Conservation (phyloP, 2,329 filamentous ascomycete genomes). For the Stachybotrys echinatus region DNA sequence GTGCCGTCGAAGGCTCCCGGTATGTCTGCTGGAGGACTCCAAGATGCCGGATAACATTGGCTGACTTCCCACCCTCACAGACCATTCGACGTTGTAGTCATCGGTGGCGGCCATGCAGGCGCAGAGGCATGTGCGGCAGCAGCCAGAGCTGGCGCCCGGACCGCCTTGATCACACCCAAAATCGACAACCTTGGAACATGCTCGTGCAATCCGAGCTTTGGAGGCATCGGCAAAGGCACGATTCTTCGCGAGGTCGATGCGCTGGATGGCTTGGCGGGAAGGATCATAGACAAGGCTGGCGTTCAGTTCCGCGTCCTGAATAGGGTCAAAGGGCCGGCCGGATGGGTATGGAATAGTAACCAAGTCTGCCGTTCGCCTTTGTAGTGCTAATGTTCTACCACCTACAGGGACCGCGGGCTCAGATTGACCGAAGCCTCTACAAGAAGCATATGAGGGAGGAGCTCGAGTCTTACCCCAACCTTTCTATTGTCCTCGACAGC, state of each 20-base stretch:
- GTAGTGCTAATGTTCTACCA: constrained; percentile 1
- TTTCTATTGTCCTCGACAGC: constrained; percentile 78
- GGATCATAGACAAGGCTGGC: constrained; percentile 88
- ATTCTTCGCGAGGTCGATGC: constrained; percentile 95
- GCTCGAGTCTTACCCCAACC: constrained; percentile 68
- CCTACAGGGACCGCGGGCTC: constrained; percentile 72
- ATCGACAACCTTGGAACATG: constrained; percentile 87
- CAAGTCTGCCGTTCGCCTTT: not conserved
- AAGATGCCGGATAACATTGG: not conserved
- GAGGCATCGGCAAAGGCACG: constrained; percentile 96
- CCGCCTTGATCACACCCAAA: constrained; percentile 84
- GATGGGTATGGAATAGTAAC: constrained; percentile 58
- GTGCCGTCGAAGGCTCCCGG: not conserved
- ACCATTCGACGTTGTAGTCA: constrained; percentile 86
- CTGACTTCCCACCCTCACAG: constrained; percentile 29
- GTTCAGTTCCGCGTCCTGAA: constrained; percentile 94
- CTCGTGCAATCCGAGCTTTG: constrained; percentile 95
- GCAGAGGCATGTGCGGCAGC: constrained; percentile 90
- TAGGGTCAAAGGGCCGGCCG: constrained; percentile 82
- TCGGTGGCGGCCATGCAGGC: constrained; percentile 93
- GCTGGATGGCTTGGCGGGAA: constrained; percentile 80
- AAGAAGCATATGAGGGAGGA: constrained; percentile 88
- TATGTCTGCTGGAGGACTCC: not conserved
- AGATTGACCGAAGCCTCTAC: constrained; percentile 90
- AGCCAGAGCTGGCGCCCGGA: constrained; percentile 81